These are phyloP conservation scores for Tolypocladium sp. DNA, from an alignment of 2,329 filamentous ascomycete species.

Conservation along the genomic window DNA sequence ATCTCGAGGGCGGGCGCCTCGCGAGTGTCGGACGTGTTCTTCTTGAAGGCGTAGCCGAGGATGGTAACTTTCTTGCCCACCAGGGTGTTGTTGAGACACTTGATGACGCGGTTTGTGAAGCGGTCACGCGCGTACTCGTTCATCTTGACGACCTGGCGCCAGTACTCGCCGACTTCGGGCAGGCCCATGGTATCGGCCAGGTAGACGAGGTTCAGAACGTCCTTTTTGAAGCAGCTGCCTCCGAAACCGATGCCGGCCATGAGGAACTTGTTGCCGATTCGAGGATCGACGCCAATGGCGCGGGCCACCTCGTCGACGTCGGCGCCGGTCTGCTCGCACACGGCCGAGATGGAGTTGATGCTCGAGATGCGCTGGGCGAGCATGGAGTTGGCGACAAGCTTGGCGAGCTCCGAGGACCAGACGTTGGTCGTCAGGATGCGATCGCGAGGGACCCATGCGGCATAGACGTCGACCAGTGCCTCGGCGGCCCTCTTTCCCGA, in stretches of 20 bases:
- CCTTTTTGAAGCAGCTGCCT: conserved; percentile 75
- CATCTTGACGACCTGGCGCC: conserved; percentile 64
- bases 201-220: conserved; percentile 65
- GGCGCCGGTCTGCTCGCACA: conserved; percentile 69
- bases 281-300: conserved; percentile 58
- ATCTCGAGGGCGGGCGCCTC: conserved; percentile 62
- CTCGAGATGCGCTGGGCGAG: conserved; percentile 72
- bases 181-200: conserved; percentile 62
- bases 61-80: conserved; percentile 62
- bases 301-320: conserved; percentile 64
- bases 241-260: conserved; percentile 71
- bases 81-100: conserved; percentile 59
- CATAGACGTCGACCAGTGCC: conserved; percentile 57
- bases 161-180: conserved; percentile 65
- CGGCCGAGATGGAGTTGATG: conserved; percentile 73
- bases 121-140: conserved; percentile 67
- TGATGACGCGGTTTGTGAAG: conserved; percentile 58
- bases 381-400: conserved; percentile 73
- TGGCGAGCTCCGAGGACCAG: conserved; percentile 71
- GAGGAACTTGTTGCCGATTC: conserved; percentile 66
- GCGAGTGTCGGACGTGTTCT: conserved; percentile 66
- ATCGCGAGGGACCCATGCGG: conserved; percentile 57
- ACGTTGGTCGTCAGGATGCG: conserved; percentile 65
- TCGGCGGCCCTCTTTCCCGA: conserved; percentile 53
- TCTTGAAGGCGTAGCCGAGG: conserved; percentile 73